Percentiles rank a stretch among this genome's conserved stretches.
Conservation (phyloP, 1,284 basidiomycete species). For the Cryptococcus sp. region DNA sequence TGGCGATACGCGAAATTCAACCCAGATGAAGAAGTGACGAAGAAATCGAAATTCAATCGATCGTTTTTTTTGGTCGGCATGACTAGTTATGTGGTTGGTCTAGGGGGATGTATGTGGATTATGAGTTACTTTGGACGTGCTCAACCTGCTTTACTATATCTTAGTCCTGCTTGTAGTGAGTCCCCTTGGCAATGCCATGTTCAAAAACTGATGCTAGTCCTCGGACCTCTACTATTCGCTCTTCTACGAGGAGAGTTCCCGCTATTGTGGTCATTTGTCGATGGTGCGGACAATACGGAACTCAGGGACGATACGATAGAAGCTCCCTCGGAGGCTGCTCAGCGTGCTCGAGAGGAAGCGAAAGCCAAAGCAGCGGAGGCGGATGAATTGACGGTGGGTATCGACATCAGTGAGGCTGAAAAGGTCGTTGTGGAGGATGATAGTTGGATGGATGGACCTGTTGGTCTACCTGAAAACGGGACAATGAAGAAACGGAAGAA, state of each 20-base stretch:
- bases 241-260: constrained; percentile 42
- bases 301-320: constrained; percentile 34
- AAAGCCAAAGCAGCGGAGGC: constrained; percentile 9
- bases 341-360: constrained; percentile 20
- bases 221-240: constrained; percentile 45
- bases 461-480: constrained; percentile 28
- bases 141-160: constrained; percentile 89
- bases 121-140: constrained; percentile 78
- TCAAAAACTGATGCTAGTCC: constrained; percentile 18
- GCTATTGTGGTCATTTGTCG: constrained; percentile 36
- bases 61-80: constrained; percentile 76
- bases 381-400: constrained; percentile 3
- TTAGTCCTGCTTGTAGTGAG: constrained; percentile 65
- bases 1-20: constrained; percentile 37
- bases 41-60: constrained; percentile 53
- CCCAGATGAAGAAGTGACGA: constrained; percentile 24
- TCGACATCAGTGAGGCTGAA: constrained; percentile 5
- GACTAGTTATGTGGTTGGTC: constrained; percentile 70
- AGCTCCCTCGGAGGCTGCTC: constrained; percentile 35
- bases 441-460: constrained; percentile 41
- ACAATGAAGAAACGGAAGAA: constrained; percentile 55
- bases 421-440: constrained; percentile 26
- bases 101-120: constrained; percentile 74
- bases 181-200: constrained; percentile 3
- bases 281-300: constrained; percentile 20